These are phyloP conservation scores for Gossypium gossypioides DNA, from an alignment of 441 rosid species.

Conservation along the genomic window DNA sequence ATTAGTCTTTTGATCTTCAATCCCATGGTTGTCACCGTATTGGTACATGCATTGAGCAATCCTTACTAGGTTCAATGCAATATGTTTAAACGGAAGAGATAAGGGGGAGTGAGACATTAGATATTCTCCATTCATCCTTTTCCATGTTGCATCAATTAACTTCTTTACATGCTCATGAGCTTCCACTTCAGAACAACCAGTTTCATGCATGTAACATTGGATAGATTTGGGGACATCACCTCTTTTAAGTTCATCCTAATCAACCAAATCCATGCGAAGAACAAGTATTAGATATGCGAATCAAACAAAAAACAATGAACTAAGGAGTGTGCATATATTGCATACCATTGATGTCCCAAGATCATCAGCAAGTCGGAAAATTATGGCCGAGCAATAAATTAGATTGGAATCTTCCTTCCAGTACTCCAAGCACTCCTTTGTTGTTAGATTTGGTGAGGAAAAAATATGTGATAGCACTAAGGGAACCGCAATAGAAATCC, in stretches of 20 bases:
- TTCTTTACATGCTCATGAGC: constrained; percentile 16
- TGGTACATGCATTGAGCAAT: no score
- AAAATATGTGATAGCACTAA: no score
- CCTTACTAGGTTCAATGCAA: no score
- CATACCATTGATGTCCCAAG: constrained; percentile 10
- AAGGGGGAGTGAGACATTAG: no score
- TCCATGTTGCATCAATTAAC: constrained; percentile 18
- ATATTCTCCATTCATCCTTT: constrained; percentile 9
- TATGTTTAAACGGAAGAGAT: no score
- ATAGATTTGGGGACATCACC: constrained; percentile 29
- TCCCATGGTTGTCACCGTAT: no score
- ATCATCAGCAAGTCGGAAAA: not conserved
- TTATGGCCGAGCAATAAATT: not conserved
- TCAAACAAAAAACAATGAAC: not conserved
- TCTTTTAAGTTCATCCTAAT: not conserved
- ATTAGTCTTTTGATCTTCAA: no score
- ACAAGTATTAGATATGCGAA: no score
- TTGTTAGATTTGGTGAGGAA: no score
- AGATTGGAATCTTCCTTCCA: not conserved
- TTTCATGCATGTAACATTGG: constrained; percentile 27
- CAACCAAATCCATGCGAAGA: no score
- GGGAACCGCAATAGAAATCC: no score
- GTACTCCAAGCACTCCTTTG: not conserved
- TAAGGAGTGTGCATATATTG: not conserved
- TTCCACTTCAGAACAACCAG: constrained; percentile 10